phyloP scores from a whole-genome alignment of 139 green algal genomes.

The Chlorella sorokiniana region DNA sequence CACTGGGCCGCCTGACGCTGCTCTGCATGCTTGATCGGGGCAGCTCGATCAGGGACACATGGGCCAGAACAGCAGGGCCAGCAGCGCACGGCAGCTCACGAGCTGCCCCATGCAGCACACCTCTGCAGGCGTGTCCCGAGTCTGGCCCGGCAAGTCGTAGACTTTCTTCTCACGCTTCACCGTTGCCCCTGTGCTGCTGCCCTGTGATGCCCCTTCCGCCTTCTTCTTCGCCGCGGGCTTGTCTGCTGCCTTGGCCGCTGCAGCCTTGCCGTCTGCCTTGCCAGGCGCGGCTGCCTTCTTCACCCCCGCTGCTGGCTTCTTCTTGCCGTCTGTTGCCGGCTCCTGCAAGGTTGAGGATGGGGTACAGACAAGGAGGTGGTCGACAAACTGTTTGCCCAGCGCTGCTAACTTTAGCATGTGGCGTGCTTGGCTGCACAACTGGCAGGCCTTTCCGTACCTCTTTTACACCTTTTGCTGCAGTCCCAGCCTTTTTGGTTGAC shows the following conservation, averaged over 20 bases:
- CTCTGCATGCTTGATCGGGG: too few species aligned
- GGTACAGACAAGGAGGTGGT: neutral
- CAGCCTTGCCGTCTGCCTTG: neutral
- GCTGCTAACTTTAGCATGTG: neutral
- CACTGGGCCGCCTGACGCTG: too few species aligned
- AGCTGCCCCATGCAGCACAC: constrained; percentile 35
- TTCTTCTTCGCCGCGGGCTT: neutral
- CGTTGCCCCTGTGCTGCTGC: neutral
- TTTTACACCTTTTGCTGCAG: too few species aligned
- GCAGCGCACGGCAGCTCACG: neutral
- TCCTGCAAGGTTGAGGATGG: neutral
- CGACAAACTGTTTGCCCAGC: too few species aligned
- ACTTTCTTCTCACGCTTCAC: constrained; percentile 44
- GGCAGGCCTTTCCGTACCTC: too few species aligned
- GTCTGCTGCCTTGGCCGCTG: neutral
- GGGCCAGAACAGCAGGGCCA: neutral
- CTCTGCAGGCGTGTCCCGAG: constrained; percentile 71
- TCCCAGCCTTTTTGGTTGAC: too few species aligned
- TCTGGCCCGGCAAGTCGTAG: constrained; percentile 83
- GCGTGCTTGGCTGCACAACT: neutral
- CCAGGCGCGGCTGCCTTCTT: neutral
- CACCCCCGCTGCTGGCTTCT: neutral
- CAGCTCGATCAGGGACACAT: too few species aligned
- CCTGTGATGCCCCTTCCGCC: neutral
- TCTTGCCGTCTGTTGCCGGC: neutral